Evolutionary conservation across 1,284 basidiomycete genomes (phyloP).

Genomic region (Cutaneotrichosporon mucoides): DNA sequence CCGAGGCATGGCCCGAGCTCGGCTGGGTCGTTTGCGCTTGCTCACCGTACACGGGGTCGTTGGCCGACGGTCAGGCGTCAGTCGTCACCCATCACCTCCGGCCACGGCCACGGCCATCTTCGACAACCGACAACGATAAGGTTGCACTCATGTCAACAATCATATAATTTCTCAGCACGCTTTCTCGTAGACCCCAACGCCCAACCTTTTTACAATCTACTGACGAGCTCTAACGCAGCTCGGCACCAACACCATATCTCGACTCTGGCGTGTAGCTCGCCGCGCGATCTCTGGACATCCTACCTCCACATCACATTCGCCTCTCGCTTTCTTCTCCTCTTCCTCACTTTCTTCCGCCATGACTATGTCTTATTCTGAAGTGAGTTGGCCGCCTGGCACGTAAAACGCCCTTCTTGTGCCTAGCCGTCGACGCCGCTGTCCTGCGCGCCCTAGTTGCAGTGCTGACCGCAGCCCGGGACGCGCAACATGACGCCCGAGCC

Average conservation of each 20-base stretch:
- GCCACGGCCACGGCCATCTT: too few species aligned
- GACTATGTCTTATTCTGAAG: slow-evolving; percentile 3
- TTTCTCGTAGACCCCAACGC: too few species aligned
- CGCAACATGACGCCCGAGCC: neutral
- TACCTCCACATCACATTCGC: neutral
- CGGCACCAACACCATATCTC: neutral
- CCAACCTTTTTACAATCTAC: neutral
- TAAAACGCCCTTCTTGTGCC: too few species aligned
- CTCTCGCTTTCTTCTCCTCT: neutral
- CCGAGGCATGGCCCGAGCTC: too few species aligned
- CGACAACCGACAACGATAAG: too few species aligned
- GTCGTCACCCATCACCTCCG: too few species aligned
- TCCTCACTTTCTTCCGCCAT: neutral
- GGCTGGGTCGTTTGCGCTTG: too few species aligned
- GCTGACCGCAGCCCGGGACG: neutral
- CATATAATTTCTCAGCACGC: too few species aligned
- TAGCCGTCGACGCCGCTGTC: neutral
- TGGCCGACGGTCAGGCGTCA: too few species aligned
- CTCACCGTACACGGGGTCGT: too few species aligned
- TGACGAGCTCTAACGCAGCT: neutral
- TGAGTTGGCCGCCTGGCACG: neutral
- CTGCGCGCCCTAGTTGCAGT: too few species aligned
- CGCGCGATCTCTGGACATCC: neutral
- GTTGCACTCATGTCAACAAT: too few species aligned
- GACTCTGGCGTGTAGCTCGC: neutral